Percentiles rank a stretch among this genome's conserved stretches.
Conservation (phyloP, 2,329 filamentous ascomycete species). For the Tolypocladium album region DNA sequence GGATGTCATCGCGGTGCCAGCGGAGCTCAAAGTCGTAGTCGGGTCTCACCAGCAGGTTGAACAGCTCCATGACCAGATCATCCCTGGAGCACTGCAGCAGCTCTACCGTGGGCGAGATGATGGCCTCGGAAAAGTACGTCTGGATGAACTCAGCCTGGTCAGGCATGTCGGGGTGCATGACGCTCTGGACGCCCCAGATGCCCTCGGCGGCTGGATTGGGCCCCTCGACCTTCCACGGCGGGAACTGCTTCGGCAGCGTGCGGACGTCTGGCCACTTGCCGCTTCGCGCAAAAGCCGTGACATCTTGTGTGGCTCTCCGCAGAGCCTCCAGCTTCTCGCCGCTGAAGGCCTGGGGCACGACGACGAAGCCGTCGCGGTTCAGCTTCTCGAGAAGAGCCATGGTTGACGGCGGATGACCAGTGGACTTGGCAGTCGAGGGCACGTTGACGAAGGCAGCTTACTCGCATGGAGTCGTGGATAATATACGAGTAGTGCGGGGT, state of each 20-base stretch:
- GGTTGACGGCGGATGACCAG: background rate
- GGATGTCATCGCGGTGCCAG: slow-evolving; percentile 82
- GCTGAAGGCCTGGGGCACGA: slow-evolving; percentile 55
- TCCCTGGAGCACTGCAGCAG: slow-evolving; percentile 48
- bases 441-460: background rate
- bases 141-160: slow-evolving; percentile 50
- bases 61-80: slow-evolving; percentile 76
- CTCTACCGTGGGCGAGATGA: slow-evolving; percentile 53
- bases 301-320: slow-evolving; percentile 45
- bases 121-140: slow-evolving; percentile 59
- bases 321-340: slow-evolving; percentile 44
- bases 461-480: background rate
- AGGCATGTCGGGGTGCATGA: slow-evolving; percentile 64
- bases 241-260: slow-evolving; percentile 83
- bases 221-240: slow-evolving; percentile 52
- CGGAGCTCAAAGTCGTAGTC: slow-evolving; percentile 59
- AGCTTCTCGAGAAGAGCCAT: slow-evolving; percentile 34
- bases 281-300: slow-evolving; percentile 48
- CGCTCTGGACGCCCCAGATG: slow-evolving; percentile 85
- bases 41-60: slow-evolving; percentile 74
- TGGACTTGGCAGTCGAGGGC: background rate
- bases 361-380: slow-evolving; percentile 63
- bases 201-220: slow-evolving; percentile 42
- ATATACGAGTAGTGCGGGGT: too few relatives aligned
- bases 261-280: slow-evolving; percentile 74